These are phyloP conservation scores for Yarrowia sp. DNA, from an alignment of 805 yeast species.

Conservation along the genomic window DNA sequence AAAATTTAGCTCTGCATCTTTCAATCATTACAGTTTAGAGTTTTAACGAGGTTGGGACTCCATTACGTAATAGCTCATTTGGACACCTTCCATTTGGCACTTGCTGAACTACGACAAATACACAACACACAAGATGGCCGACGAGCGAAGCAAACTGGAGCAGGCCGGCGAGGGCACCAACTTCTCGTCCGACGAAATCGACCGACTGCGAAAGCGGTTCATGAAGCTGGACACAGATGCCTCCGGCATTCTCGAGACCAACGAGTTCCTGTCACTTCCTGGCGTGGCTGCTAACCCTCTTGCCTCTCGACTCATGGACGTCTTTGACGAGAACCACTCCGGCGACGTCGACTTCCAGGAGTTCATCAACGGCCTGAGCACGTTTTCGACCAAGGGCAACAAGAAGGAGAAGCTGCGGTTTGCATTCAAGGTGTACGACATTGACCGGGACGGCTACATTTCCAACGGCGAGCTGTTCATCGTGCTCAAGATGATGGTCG, in stretches of 20 bases:
- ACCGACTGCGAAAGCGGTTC: slow-evolving; percentile 84
- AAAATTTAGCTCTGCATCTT: no score
- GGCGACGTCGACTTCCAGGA: slow-evolving; percentile 96
- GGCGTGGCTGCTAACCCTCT: slow-evolving; percentile 89
- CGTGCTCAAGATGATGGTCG: slow-evolving; percentile 96
- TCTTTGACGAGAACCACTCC: slow-evolving; percentile 87
- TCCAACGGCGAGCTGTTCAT: slow-evolving; percentile 93
- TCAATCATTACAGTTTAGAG: no score
- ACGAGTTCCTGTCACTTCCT: slow-evolving; percentile 88
- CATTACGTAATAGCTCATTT: background rate
- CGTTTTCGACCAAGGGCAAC: slow-evolving; percentile 80
- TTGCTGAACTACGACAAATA: background rate
- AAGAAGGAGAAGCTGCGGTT: slow-evolving; percentile 79
- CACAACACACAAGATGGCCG: background rate
- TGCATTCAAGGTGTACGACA: slow-evolving; percentile 91
- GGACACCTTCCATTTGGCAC: background rate
- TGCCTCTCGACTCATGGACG: slow-evolving; percentile 86
- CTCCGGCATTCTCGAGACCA: slow-evolving; percentile 85
- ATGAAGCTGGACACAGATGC: slow-evolving; percentile 94
- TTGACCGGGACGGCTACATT: slow-evolving; percentile 90
- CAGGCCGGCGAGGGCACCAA: slow-evolving; percentile 22
- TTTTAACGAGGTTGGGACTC: background rate
- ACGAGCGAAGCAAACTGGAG: slow-evolving; percentile 20
- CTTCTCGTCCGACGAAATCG: slow-evolving; percentile 70
- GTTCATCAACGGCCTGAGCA: slow-evolving; percentile 80